A percentile compares a stretch with the other conserved stretches of the same genome.
Conservation (phyloP, 148 eudicot species). For the Amaranthus palmeri region DNA sequence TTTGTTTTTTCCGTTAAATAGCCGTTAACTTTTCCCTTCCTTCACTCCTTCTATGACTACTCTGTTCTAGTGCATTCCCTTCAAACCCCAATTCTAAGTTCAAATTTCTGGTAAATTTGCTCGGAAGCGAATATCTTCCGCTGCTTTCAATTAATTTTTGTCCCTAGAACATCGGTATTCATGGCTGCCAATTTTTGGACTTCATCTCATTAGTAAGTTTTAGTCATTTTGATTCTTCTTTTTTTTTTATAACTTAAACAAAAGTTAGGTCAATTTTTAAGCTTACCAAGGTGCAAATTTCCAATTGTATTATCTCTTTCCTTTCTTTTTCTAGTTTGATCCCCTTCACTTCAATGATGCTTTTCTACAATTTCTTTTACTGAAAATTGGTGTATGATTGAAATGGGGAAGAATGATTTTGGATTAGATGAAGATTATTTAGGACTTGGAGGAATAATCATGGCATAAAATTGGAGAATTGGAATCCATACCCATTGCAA, state of each 20-base stretch:
- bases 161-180: no score
- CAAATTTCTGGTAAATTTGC: no score
- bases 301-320: constrained; percentile 52
- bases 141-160: no score
- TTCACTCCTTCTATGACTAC: no score
- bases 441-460: neutral
- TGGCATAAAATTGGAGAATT: constrained; percentile 6
- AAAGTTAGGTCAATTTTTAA: constrained; percentile 68
- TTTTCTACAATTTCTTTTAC: no score
- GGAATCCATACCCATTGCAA: constrained; percentile 8
- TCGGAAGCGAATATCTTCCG: no score
- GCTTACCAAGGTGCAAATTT: constrained; percentile 84
- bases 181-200: constrained; percentile 99
- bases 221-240: neutral
- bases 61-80: no score
- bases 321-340: neutral
- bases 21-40: no score
- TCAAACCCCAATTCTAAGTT: no score
- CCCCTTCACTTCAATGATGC: no score
- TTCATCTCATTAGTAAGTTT: constrained; percentile 78
- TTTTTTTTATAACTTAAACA: constrained; percentile 27
- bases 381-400: constrained; percentile 5
- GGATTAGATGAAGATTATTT: neutral
- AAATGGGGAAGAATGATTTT: neutral
- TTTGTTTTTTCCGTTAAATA: no score